A percentile compares a stretch with the other conserved stretches of the same genome.
These are phyloP conservation scores for Coemansia umbellata DNA, from an alignment of 192 early-diverging fungal species.

Conservation along the genomic window DNA sequence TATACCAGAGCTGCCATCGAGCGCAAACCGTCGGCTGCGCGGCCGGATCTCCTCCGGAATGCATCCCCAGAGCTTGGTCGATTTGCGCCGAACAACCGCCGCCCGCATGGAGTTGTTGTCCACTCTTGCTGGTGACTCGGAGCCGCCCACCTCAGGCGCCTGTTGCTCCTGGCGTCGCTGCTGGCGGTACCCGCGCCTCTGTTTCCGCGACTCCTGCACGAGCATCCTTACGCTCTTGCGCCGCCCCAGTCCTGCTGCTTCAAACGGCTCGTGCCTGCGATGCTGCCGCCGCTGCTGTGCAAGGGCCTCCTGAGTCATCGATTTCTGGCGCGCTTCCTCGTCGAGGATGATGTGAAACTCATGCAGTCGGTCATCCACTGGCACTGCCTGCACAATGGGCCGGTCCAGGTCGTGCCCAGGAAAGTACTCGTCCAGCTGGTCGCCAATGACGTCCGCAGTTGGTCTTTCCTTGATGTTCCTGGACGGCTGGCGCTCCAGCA, in stretches of 20 bases:
- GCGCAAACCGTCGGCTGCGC: not conserved
- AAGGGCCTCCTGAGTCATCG: not conserved
- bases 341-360: conserved; percentile 48
- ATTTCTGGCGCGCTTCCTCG: conserved; percentile 1
- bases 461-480: conserved; percentile 51
- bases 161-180: not conserved
- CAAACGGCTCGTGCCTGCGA: conserved; percentile 8
- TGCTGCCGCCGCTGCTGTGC: conserved; percentile 2
- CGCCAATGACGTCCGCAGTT: conserved; percentile 60
- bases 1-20: not conserved
- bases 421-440: conserved; percentile 69
- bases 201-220: conserved; percentile 39
- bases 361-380: conserved; percentile 21
- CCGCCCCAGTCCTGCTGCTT: conserved; percentile 14
- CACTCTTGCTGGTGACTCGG: not conserved
- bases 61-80: conserved; percentile 53
- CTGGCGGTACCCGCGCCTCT: conserved; percentile 8
- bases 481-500: conserved; percentile 33
- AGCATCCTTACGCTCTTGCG: conserved; percentile 53
- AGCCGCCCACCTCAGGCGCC: not conserved
- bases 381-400: conserved; percentile 58
- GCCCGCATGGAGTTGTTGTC: conserved; percentile 4
- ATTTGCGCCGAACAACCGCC: conserved; percentile 49
- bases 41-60: conserved; percentile 50
- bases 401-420: conserved; percentile 72